Conservation (phyloP, 345 rosid species). For the Sisymbrium irio region DNA sequence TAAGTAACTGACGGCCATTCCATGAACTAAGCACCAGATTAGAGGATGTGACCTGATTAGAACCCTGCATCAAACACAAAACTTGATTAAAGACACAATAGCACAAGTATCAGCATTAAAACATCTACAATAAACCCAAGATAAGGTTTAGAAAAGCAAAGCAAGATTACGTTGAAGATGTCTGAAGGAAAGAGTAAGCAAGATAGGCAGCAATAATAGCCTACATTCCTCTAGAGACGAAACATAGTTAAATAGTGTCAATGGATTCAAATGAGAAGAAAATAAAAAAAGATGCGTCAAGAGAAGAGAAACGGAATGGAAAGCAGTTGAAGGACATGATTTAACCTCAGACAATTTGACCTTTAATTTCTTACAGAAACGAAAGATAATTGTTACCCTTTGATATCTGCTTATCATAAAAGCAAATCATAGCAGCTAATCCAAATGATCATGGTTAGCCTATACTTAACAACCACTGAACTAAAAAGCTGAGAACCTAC, state of each 20-base stretch:
- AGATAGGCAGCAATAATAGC: constrained; percentile 98
- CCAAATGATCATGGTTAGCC: too few species aligned
- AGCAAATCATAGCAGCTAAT: too few species aligned
- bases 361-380: too few species aligned
- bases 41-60: constrained; percentile 98
- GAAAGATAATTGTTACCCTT: too few species aligned
- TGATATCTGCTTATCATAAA: too few species aligned
- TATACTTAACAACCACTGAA: too few species aligned
- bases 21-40: constrained; percentile 92
- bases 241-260: constrained; percentile 16
- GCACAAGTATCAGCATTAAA: constrained; percentile 6
- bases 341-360: too few species aligned
- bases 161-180: constrained; percentile 86
- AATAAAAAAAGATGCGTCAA: neutral
- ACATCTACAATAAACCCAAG: neutral
- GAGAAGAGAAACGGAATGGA: constrained; percentile 35
- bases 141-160: neutral
- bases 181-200: constrained; percentile 94
- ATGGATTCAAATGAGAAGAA: neutral
- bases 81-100: constrained; percentile 16
- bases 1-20: constrained; percentile 79
- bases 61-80: constrained; percentile 51
- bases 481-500: too few species aligned
- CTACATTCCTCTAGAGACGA: constrained; percentile 76
- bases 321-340: too few species aligned